Conservation (phyloP, 225 moss, liverwort and hornwort species). For the Marchantia polymorpha region DNA sequence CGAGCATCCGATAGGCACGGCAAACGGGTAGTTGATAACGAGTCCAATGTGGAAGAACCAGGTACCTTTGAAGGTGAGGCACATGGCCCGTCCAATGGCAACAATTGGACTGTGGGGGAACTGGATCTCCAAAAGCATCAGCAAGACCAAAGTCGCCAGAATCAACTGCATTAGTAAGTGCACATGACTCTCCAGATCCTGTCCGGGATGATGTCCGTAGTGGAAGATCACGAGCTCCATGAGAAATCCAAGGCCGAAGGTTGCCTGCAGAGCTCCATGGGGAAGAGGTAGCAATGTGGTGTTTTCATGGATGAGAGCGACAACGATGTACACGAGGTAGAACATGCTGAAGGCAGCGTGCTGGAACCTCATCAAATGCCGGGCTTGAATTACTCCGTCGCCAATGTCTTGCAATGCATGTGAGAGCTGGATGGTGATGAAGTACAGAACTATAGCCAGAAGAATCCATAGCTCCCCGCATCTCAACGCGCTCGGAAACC, state of each 20-base stretch:
- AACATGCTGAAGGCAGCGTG: slow-evolving; percentile 72
- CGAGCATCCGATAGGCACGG: slow-evolving; percentile 58
- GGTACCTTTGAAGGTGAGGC: slow-evolving; percentile 69
- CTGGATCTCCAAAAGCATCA: slow-evolving; percentile 74
- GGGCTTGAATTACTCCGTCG: slow-evolving; percentile 46
- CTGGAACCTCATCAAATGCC: slow-evolving; percentile 76
- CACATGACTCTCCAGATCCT: slow-evolving; percentile 64
- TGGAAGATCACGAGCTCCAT: slow-evolving; percentile 85
- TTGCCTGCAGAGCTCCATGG: slow-evolving; percentile 59
- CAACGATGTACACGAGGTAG: slow-evolving; percentile 54
- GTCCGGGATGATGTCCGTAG: slow-evolving; percentile 80
- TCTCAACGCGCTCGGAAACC: slow-evolving; percentile 21
- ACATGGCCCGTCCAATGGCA: slow-evolving; percentile 57
- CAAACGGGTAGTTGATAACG: slow-evolving; percentile 50
- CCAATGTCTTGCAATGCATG: slow-evolving; percentile 55
- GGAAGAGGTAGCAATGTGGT: slow-evolving; percentile 55
- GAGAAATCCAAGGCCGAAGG: slow-evolving; percentile 70
- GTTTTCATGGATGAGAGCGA: slow-evolving; percentile 54
- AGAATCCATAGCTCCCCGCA: slow-evolving; percentile 74
- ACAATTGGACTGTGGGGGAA: slow-evolving; percentile 52
- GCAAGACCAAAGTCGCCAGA: slow-evolving; percentile 44
- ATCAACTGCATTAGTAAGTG: slow-evolving; percentile 86
- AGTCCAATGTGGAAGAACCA: slow-evolving; percentile 89
- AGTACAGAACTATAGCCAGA: slow-evolving; percentile 50
- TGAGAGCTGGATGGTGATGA: slow-evolving; percentile 73